A percentile compares a stretch with the other conserved stretches of the same genome.
Evolutionary conservation across 1,284 basidiomycete species (phyloP).

Genomic region (Tilletia setariae): DNA sequence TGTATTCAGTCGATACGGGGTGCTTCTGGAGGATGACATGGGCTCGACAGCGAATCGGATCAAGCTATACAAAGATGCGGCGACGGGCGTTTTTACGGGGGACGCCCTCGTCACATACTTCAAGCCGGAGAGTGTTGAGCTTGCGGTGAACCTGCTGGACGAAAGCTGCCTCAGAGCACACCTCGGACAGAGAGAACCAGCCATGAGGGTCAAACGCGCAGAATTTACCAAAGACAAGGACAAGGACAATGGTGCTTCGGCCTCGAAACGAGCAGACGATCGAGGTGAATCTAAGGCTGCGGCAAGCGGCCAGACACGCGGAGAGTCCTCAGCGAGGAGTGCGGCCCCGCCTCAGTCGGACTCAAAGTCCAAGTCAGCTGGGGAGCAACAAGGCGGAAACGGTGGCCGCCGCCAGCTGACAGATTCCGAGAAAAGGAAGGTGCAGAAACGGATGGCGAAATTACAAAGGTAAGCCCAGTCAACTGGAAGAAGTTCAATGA

Average conservation of each 20-base stretch:
- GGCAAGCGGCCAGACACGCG: neutral
- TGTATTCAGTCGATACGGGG: constrained; percentile 83
- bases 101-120: constrained; percentile 96
- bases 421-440: constrained; percentile 33
- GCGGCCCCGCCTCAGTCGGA: neutral
- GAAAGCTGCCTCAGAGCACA: constrained; percentile 88
- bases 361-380: neutral
- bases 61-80: constrained; percentile 78
- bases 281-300: neutral
- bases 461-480: constrained; percentile 29
- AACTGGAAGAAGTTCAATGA: neutral
- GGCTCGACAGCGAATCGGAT: constrained; percentile 71
- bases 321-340: no score
- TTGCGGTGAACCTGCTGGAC: constrained; percentile 82
- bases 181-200: constrained; percentile 61
- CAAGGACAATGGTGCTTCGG: neutral
- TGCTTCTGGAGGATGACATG: constrained; percentile 84
- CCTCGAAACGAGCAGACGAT: neutral
- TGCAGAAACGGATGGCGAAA: constrained; percentile 35
- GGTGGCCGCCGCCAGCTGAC: constrained; percentile 25
- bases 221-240: constrained; percentile 62
- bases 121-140: constrained; percentile 86
- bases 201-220: constrained; percentile 79
- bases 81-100: constrained; percentile 82
- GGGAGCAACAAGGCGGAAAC: neutral